These are phyloP conservation scores for Phytophthora podocarpi DNA, from an alignment of 352 stramenopile species.

Conservation along the genomic window DNA sequence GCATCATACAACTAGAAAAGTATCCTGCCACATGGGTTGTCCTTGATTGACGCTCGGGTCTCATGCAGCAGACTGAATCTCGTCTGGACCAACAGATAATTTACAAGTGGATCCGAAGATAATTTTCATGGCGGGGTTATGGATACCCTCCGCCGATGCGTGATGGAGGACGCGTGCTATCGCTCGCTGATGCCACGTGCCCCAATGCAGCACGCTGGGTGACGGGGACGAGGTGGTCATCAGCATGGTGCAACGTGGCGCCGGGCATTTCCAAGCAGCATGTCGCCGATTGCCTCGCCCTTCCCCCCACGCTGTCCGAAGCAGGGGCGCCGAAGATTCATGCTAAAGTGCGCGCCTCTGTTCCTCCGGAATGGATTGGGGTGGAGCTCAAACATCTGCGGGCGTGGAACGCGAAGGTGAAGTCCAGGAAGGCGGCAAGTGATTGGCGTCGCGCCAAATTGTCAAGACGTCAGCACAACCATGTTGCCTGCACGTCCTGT, in stretches of 20 bases:
- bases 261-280: constrained; percentile 1
- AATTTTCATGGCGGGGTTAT: constrained; percentile 4
- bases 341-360: constrained; percentile 18
- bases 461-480: constrained; percentile 25
- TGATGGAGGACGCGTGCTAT: neutral
- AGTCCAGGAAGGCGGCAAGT: constrained; percentile 1
- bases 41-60: constrained; percentile 3
- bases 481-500: constrained; percentile 10
- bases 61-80: neutral
- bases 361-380: constrained; percentile 11
- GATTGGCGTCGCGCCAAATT: constrained; percentile 21
- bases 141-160: too few species aligned
- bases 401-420: constrained; percentile 27
- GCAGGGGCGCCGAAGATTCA: constrained; percentile 21
- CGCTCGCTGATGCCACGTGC: constrained; percentile 1
- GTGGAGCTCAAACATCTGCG: constrained; percentile 19
- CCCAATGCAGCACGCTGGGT: neutral
- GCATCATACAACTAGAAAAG: constrained; percentile 2
- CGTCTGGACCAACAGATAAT: constrained; percentile 1
- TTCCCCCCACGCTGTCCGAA: constrained; percentile 10
- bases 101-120: constrained; percentile 7
- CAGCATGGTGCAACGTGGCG: constrained; percentile 9
- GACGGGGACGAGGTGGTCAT: constrained; percentile 6
- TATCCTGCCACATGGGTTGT: constrained; percentile 4
- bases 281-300: neutral